These are phyloP conservation scores for Fusarium incarnatum DNA, from an alignment of 2,329 filamentous ascomycete genomes.

Conservation along the genomic window DNA sequence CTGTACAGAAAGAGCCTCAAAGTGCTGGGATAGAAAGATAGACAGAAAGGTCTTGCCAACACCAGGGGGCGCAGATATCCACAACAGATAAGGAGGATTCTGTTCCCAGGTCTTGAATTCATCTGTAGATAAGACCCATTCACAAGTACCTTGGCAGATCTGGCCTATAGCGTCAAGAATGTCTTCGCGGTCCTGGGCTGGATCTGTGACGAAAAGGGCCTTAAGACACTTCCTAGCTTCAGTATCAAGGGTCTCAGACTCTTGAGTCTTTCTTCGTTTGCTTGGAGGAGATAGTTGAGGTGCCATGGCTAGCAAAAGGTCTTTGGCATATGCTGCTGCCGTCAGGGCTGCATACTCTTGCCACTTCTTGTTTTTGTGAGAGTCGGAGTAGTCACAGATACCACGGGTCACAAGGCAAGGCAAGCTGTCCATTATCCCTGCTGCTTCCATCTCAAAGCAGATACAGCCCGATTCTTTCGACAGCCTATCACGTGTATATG, in stretches of 20 bases:
- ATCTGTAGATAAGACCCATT: fast-evolving
- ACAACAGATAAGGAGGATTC: not conserved
- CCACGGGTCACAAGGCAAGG: conserved; percentile 54
- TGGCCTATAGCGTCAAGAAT: not conserved
- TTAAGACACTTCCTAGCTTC: fast-evolving
- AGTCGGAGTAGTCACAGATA: conserved; percentile 52
- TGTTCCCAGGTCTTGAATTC: not conserved
- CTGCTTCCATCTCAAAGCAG: conserved; percentile 50
- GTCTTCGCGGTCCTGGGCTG: not conserved
- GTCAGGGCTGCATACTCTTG: not conserved
- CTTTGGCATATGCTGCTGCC: not conserved
- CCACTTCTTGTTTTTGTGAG: not conserved
- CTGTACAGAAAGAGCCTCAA: not conserved
- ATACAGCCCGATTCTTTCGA: conserved; percentile 11
- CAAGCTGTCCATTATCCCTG: conserved; percentile 2
- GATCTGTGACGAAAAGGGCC: not conserved
- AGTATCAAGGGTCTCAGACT: fast-evolving
- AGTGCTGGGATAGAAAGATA: fast-evolving
- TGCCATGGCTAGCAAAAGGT: not conserved
- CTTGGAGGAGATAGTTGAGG: fast-evolving
- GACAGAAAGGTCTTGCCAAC: not conserved
- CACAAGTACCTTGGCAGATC: not conserved
- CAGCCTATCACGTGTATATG: conserved; percentile 46
- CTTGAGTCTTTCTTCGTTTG: fast-evolving
- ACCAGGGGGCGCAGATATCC: not conserved